Percentiles rank a stretch among this genome's conserved stretches.
phyloP scores from a whole-genome alignment of 2,329 filamentous ascomycete genomes.

The Penicillium vulpinum region DNA sequence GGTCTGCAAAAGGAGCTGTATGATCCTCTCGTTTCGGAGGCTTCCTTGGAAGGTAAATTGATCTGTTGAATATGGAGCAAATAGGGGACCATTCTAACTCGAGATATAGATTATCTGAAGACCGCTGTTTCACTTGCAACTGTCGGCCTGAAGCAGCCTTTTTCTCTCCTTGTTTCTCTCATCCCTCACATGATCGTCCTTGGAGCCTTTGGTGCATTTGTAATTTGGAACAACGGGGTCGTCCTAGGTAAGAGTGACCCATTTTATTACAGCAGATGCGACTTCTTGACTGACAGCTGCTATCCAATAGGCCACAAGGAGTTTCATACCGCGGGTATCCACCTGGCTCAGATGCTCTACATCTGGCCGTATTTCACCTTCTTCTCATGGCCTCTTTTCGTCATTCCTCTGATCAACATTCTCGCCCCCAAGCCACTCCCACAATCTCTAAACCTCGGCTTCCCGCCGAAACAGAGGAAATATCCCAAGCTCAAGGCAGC shows the following conservation, averaged over 20 bases:
- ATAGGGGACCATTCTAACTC: constrained; percentile 23
- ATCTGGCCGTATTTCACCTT: constrained; percentile 88
- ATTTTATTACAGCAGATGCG: background rate
- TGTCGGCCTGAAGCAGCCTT: constrained; percentile 52
- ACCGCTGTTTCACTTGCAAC: constrained; percentile 64
- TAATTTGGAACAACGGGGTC: constrained; percentile 85
- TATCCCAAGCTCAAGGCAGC: constrained; percentile 43
- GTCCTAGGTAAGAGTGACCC: constrained; percentile 67
- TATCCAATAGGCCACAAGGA: constrained; percentile 74
- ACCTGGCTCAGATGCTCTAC: constrained; percentile 91
- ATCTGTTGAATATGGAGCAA: background rate
- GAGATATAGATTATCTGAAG: constrained; percentile 47
- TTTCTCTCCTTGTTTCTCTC: constrained; percentile 41
- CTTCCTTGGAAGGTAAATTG: constrained; percentile 51
- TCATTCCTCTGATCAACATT: constrained; percentile 54
- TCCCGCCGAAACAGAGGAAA: constrained; percentile 32
- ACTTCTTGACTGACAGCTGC: background rate
- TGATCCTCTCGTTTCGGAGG: constrained; percentile 51
- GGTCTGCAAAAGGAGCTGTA: constrained; percentile 47
- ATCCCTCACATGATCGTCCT: constrained; percentile 63
- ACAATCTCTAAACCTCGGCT: constrained; percentile 35
- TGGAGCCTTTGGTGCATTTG: constrained; percentile 68
- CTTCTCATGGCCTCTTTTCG: constrained; percentile 79
- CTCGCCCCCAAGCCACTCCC: constrained; percentile 39
- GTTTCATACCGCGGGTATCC: constrained; percentile 86